These are phyloP conservation scores for Trichomonascaceae sp. DNA, from an alignment of 1,139 yeast species.

Conservation along the genomic window DNA sequence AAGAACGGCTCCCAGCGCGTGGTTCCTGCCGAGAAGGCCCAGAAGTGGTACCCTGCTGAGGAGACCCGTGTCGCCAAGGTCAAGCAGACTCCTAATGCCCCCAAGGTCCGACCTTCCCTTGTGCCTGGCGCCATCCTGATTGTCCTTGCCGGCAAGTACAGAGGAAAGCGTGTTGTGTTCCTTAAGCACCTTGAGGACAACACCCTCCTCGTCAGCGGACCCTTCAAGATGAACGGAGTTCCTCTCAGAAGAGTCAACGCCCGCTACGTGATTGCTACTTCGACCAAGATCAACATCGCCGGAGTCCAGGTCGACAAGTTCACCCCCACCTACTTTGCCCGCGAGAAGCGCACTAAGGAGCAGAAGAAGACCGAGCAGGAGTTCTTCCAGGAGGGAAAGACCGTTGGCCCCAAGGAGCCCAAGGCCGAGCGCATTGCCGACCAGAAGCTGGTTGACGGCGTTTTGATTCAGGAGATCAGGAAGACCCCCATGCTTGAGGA, in stretches of 20 bases:
- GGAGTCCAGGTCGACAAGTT: slow-evolving; percentile 83
- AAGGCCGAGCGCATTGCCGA: slow-evolving; percentile 95
- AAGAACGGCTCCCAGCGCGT: slow-evolving; percentile 25
- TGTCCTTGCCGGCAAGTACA: slow-evolving; percentile 98
- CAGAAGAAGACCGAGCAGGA: slow-evolving; percentile 82
- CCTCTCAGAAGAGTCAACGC: slow-evolving; percentile 99
- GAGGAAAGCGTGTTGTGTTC: slow-evolving; percentile 99
- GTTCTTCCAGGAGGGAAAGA: slow-evolving; percentile 64
- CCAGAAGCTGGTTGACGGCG: slow-evolving; percentile 94
- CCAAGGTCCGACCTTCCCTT: slow-evolving; percentile 91
- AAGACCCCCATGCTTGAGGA: slow-evolving; percentile 97
- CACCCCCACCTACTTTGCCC: slow-evolving; percentile 93
- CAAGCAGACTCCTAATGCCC: slow-evolving; percentile 78
- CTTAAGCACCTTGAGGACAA: slow-evolving; percentile 97
- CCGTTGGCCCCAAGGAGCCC: slow-evolving; percentile 70
- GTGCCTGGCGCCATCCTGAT: slow-evolving; percentile 98
- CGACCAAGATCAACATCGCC: slow-evolving; percentile 74
- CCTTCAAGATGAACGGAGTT: slow-evolving; percentile 99
- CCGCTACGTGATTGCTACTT: slow-evolving; percentile 98
- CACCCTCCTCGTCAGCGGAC: slow-evolving; percentile 97
- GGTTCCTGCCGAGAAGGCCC: slow-evolving; percentile 40
- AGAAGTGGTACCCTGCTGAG: slow-evolving; percentile 88
- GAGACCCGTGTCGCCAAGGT: slow-evolving; percentile 71
- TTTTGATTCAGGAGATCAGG: slow-evolving; percentile 88
- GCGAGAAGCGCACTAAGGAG: slow-evolving; percentile 60